Evolutionary conservation across 306 rosid genomes (phyloP), one percentile per base, ranked within the genome.

Genomic region (Prosopis cineraria): DNA sequence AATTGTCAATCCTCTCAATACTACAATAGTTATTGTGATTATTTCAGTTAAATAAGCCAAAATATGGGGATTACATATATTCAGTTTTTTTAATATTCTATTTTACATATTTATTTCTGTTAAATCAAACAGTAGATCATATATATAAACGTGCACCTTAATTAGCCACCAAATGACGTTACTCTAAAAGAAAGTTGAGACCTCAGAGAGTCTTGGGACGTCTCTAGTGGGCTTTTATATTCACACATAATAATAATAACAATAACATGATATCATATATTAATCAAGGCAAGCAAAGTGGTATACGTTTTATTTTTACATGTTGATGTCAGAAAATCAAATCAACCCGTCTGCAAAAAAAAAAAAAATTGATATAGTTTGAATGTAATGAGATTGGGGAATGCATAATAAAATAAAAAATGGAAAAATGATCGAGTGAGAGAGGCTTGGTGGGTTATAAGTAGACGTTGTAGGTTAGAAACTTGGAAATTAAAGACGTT

Each of bases 401-500:
- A 77, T 74, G 78, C 70, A 78, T 74, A 31, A 4, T 39, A 1
- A 1, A 8, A 39, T 39, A 75, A 65, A 79, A 56, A 74, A 79
- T 27, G 58, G 56, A 75, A 74, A 82, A 75, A 39, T 10, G 43
- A 10, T 8, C n/a, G 29, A 27, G 70, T 62, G 79, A 71, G 79
- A n/a, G n/a, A 70, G n/a, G 74, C 76, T 75, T 70, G 91, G 97
- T 91, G 97, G 95, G 89, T 93, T 90, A 91, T 86, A 91, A 91
- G 98, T 94, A 94, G 98, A 90, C 82, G 97, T 89, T 91, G 94
- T 94, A 94, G 98, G 98, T 93, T 91, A 86, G 98, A 93, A 93
- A 93, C 85, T 87, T 77, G 79, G 89, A 79, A 30, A 60, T 60
- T 60, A 60, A 81, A 88, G 97, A 94, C 82, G 93, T 91, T 94